These are phyloP conservation scores for Fragilaria crotonensis DNA, from an alignment of 108 stramenopile species.

Conservation along the genomic window DNA sequence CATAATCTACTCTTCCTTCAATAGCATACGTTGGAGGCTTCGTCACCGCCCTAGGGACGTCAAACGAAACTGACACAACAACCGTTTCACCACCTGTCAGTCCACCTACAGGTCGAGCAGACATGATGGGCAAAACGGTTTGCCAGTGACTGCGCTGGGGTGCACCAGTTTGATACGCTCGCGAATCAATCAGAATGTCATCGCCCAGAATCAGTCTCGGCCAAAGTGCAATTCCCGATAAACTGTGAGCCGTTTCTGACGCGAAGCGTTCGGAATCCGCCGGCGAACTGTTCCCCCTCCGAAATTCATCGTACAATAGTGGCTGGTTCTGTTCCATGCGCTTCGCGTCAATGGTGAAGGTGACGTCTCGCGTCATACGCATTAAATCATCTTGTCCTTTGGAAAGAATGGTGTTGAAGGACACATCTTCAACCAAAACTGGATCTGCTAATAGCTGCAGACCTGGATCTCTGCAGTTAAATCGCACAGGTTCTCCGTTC, in stretches of 20 bases:
- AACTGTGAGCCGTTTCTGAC: conserved; percentile 16
- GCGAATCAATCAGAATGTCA: conserved; percentile 18
- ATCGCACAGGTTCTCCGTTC: conserved; percentile 49
- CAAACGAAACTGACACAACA: conserved; percentile 24
- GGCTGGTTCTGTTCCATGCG: conserved; percentile 26
- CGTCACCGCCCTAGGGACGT: conserved; percentile 20
- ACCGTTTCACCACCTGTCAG: conserved; percentile 31
- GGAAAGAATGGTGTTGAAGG: conserved; percentile 25
- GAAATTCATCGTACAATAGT: conserved; percentile 28
- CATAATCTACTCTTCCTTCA: conserved; percentile 28
- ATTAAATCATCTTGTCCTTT: neutral
- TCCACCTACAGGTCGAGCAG: conserved; percentile 22
- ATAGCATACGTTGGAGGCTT: conserved; percentile 27
- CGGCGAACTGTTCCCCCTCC: conserved; percentile 11
- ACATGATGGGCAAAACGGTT: conserved; percentile 58
- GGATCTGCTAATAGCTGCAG: conserved; percentile 50
- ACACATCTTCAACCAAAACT: conserved; percentile 47
- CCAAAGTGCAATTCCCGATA: conserved; percentile 60
- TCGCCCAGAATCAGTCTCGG: conserved; percentile 35
- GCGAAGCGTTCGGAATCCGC: conserved; percentile 25
- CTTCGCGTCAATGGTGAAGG: conserved; percentile 28
- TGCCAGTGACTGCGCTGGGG: conserved; percentile 67
- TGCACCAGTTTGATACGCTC: conserved; percentile 49
- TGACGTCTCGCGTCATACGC: conserved; percentile 12
- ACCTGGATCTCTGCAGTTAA: conserved; percentile 63